Conservation (phyloP, 2,329 filamentous ascomycete genomes). For the Fusarium fujikuroi region DNA sequence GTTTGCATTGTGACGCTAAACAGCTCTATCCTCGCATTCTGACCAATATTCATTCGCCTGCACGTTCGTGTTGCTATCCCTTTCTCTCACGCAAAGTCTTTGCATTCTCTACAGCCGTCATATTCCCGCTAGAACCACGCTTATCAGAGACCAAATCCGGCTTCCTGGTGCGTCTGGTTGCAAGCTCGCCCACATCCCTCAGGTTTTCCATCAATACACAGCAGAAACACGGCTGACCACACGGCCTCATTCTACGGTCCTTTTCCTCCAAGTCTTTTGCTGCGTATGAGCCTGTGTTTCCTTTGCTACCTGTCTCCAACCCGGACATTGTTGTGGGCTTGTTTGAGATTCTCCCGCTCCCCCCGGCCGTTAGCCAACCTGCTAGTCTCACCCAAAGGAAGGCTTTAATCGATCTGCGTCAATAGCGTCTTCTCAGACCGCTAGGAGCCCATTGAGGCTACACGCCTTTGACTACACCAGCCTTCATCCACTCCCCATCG, state of each 20-base stretch:
- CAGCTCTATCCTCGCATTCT: not conserved
- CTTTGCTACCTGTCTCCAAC: not conserved
- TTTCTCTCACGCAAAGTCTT: conserved; percentile 6
- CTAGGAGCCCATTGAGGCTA: conserved; percentile 7
- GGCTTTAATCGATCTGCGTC: conserved; percentile 14
- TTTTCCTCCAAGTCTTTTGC: not conserved
- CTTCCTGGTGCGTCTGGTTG: conserved; percentile 24
- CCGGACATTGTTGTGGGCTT: not conserved
- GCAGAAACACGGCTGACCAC: conserved; percentile 2
- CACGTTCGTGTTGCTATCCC: not conserved
- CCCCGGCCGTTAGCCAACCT: not conserved
- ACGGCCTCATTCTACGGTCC: conserved; percentile 4
- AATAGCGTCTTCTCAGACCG: conserved; percentile 14
- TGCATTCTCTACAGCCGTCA: conserved; percentile 23
- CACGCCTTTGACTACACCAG: conserved; percentile 26
- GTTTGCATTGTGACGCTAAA: not conserved
- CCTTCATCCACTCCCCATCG: conserved; percentile 29
- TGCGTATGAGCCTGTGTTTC: not conserved
- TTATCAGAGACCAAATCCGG: conserved; percentile 41
- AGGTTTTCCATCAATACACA: conserved; percentile 12
- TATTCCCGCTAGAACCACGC: conserved; percentile 28
- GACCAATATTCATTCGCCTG: not conserved
- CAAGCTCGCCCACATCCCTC: conserved; percentile 12
- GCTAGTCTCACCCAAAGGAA: conserved; percentile 15
- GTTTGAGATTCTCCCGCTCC: not conserved